These are phyloP conservation scores for Rickenella mellea DNA, from an alignment of 768 basidiomycete genomes.

Conservation along the genomic window DNA sequence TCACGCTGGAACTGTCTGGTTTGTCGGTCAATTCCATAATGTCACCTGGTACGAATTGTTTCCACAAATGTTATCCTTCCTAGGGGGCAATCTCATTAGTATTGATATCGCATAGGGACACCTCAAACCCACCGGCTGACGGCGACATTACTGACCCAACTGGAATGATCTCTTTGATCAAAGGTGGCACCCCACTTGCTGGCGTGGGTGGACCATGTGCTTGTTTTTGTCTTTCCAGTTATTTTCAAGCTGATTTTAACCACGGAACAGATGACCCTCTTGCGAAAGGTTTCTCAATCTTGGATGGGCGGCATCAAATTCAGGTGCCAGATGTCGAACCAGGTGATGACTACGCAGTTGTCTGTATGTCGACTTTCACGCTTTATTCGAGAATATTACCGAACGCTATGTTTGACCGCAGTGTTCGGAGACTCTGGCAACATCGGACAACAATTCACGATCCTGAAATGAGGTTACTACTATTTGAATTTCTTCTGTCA, in stretches of 20 bases:
- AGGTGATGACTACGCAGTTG: constrained; percentile 30
- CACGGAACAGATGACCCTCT: constrained; percentile 21
- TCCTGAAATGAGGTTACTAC: constrained; percentile 3
- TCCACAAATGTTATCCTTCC: neutral
- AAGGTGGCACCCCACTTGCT: constrained; percentile 11
- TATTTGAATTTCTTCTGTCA: neutral
- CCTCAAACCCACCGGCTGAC: constrained; percentile 23
- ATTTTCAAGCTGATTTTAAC: neutral
- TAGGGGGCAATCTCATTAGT: neutral
- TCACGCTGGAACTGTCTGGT: constrained; percentile 14
- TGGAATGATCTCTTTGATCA: constrained; percentile 28
- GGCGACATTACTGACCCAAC: constrained; percentile 35
- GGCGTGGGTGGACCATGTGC: constrained; percentile 16
- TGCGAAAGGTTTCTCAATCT: constrained; percentile 27
- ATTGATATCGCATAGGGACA: constrained; percentile 12
- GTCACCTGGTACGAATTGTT: constrained; percentile 18
- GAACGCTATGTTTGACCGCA: constrained; percentile 5
- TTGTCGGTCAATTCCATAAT: constrained; percentile 12
- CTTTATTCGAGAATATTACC: neutral
- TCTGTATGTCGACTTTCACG: constrained; percentile 26
- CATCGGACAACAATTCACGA: constrained; percentile 23
- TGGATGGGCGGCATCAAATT: constrained; percentile 25
- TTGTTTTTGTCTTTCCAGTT: constrained; percentile 13
- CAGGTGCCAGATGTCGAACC: constrained; percentile 29
- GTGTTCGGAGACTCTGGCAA: constrained; percentile 30